These are phyloP conservation scores for Ceratonia siliqua DNA, from an alignment of 306 rosid genomes.

Conservation along the genomic window DNA sequence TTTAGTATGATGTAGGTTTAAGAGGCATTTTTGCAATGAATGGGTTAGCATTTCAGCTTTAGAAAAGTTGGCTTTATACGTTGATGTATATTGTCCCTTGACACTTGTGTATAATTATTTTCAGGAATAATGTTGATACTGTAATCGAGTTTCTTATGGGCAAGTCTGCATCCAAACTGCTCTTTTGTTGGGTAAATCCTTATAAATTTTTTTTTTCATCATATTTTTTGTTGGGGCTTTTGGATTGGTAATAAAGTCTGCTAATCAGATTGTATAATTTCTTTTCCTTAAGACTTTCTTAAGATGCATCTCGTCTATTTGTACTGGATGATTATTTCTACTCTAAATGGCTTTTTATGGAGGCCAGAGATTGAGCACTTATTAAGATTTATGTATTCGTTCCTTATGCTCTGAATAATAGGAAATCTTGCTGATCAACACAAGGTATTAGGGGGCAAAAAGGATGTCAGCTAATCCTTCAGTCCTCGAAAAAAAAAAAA, in stretches of 20 bases:
- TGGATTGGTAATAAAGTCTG: conserved; percentile 13
- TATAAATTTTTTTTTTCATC: conserved; percentile 1
- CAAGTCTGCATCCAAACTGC: conserved; percentile 55
- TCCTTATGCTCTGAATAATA: conserved; percentile 13
- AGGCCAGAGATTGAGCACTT: conserved; percentile 8
- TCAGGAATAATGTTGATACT: conserved; percentile 67
- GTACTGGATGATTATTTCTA: conserved; percentile 24
- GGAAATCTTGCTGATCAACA: conserved; percentile 21
- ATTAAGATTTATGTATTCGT: conserved; percentile 6
- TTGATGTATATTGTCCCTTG: conserved; percentile 23
- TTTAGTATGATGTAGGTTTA: conserved; percentile 18
- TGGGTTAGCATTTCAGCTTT: conserved; percentile 10
- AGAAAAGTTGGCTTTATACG: conserved; percentile 13
- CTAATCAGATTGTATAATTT: conserved; percentile 7
- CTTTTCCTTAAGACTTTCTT: conserved; percentile 8
- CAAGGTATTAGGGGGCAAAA: not conserved
- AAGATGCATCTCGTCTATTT: conserved; percentile 8
- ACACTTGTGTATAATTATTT: conserved; percentile 26
- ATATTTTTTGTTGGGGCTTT: conserved; percentile 10
- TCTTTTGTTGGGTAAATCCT: conserved; percentile 85
- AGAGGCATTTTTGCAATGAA: conserved; percentile 8
- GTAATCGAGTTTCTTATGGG: conserved; percentile 59
- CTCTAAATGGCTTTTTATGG: conserved; percentile 16
- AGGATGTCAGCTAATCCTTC: not conserved
- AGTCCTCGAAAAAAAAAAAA: not conserved